phyloP scores from a whole-genome alignment of 202 grass and related monocot genomes.

The Setaria italica region DNA sequence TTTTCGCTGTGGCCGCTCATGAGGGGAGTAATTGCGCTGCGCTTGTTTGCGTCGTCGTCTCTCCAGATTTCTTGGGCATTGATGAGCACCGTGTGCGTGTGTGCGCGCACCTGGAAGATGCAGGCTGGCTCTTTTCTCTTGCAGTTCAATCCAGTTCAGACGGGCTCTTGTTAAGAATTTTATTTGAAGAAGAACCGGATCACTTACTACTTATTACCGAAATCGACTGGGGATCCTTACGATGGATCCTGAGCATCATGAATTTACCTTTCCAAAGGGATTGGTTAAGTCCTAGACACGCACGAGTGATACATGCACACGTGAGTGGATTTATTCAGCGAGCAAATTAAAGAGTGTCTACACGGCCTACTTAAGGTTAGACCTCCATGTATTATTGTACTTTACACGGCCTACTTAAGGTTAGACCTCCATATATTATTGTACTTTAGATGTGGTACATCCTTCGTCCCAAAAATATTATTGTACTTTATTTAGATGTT shows the following conservation, averaged over 20 bases:
- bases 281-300: neutral
- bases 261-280: neutral
- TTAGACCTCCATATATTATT: too few species aligned
- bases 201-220: neutral
- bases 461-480: too few species aligned
- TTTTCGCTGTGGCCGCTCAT: conserved; percentile 40
- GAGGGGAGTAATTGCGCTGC: conserved; percentile 49
- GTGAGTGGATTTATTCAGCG: neutral
- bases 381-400: too few species aligned
- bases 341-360: neutral
- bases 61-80: conserved; percentile 70
- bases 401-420: too few species aligned
- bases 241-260: neutral
- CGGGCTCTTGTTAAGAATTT: neutral
- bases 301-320: neutral
- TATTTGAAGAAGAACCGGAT: neutral
- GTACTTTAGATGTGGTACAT: too few species aligned
- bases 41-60: conserved; percentile 33
- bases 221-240: neutral
- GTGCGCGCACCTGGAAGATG: neutral
- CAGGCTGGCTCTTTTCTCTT: conserved; percentile 7
- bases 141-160: neutral
- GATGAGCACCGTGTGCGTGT: conserved; percentile 28
- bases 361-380: too few species aligned
- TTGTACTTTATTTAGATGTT: too few species aligned